Evolutionary conservation across 176 grass and related monocot genomes (phyloP), one percentile per base, ranked within the genome.

Genomic region (Tuctoria greenei): DNA sequence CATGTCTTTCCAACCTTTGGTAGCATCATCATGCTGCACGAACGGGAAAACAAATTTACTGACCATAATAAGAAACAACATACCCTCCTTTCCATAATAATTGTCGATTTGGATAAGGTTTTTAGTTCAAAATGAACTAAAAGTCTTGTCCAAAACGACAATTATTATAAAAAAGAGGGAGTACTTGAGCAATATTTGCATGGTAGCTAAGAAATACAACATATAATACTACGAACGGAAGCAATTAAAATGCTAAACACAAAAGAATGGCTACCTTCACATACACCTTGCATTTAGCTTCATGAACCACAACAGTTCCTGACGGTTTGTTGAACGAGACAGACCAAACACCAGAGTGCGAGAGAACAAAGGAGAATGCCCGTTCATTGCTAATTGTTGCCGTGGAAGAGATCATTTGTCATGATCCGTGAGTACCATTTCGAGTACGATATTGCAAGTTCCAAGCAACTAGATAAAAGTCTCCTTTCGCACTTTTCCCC

Each of bases 201-300:
- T 1, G 61, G 76, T 31, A 50, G 12, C 57, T 52, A 61, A 57
- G 39, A 71, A 66, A 78, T 17, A 85, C 10, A 59, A 64, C 44
- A 26, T 82, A 85, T 0, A 82, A 50, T 35, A 75, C 42, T 59
- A 78, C 0, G 25, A 81, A 50, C 7, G 61, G 73, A 78, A 78
- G 5, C 16, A n/a, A n/a, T n/a, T n/a, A 61, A 38, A 72, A 61
- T 44, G 68, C 17, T 47, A 66, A 25, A 82, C 59, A 34, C 15
- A 66, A 26, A 69, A 71, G 34, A 77, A 98, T n/a, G n/a, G n/a
- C n/a, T n/a, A n/a, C n/a, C n/a, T n/a, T n/a, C n/a, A n/a, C n/a
- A n/a, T n/a, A n/a, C 41, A 98, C 85, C 84, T 98, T 98, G 86
- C 95, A 98, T 90, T 98, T 98, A 36, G 91, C 68, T 90, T 98